Evolutionary conservation across 169 alveolate genomes (phyloP).

Genomic region (Cryptosporidium viatorum): DNA sequence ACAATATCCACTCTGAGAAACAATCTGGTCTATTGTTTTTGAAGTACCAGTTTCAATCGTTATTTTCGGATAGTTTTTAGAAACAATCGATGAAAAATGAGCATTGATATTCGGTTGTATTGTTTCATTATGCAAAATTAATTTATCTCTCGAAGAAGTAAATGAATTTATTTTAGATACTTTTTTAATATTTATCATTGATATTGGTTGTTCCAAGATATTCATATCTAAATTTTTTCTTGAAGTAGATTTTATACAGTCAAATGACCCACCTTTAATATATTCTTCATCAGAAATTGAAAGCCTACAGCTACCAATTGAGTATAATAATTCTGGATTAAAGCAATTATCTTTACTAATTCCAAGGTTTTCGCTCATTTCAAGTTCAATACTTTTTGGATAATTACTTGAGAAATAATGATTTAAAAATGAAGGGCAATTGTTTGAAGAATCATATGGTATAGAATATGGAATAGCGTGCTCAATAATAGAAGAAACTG

Average conservation of each 20-base stretch:
- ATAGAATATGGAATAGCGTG: constrained; percentile 35
- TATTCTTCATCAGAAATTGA: constrained; percentile 27
- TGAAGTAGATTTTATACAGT: constrained; percentile 11
- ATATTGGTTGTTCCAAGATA: constrained; percentile 42
- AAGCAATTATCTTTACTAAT: constrained; percentile 15
- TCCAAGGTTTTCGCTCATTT: constrained; percentile 7
- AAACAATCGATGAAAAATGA: constrained; percentile 16
- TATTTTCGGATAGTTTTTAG: constrained; percentile 41
- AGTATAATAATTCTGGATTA: constrained; percentile 7
- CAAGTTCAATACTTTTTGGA: not conserved
- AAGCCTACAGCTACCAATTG: constrained; percentile 9
- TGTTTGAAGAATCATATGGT: constrained; percentile 9
- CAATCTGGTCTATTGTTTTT: constrained; percentile 46
- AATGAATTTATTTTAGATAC: not conserved
- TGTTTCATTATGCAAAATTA: constrained; percentile 47
- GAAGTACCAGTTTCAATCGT: constrained; percentile 33
- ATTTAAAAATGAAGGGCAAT: constrained; percentile 17
- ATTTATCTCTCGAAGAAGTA: not conserved
- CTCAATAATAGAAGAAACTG: constrained; percentile 30
- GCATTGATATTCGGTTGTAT: constrained; percentile 49
- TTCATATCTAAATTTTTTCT: not conserved
- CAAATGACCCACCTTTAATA: constrained; percentile 32
- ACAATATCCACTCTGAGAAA: constrained; percentile 45
- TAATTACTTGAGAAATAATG: not conserved
- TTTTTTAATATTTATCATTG: constrained; percentile 11